Percentiles rank a stretch among this genome's conserved stretches.
Conservation (phyloP, 2,329 filamentous ascomycete species). For the Paecilomyces dactylethromorphus region DNA sequence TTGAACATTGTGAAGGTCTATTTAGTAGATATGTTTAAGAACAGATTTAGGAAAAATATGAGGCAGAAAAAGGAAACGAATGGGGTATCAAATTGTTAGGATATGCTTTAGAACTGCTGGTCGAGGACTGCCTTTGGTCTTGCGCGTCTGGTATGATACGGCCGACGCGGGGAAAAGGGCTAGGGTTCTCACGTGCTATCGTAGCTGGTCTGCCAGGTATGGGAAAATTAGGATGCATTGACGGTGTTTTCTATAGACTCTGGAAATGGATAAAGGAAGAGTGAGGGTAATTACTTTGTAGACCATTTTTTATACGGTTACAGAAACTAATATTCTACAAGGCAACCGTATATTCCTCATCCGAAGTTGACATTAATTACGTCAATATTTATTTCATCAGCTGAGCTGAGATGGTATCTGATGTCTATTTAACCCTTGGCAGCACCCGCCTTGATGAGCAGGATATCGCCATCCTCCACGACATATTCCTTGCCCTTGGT, state of each 20-base stretch:
- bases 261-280: neutral
- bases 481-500: slow-evolving; percentile 97
- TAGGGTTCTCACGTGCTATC: slow-evolving; percentile 10
- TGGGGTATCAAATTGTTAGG: slow-evolving; percentile 3
- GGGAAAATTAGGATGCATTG: neutral
- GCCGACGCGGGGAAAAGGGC: slow-evolving; percentile 18
- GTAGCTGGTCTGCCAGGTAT: neutral
- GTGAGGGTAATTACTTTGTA: neutral
- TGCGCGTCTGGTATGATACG: slow-evolving; percentile 14
- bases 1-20: slow-evolving; percentile 66
- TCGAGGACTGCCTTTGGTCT: neutral
- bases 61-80: neutral
- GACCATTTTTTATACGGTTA: no score
- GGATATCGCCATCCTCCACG: slow-evolving; percentile 50
- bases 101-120: neutral
- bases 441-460: slow-evolving; percentile 71
- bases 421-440: slow-evolving; percentile 35
- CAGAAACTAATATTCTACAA: neutral
- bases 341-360: neutral
- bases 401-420: neutral
- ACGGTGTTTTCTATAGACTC: neutral
- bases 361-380: neutral
- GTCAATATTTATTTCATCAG: neutral
- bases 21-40: neutral
- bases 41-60: neutral